Evolutionary conservation across 2,329 filamentous ascomycete species (phyloP).

Genomic region (Phoma sp.): DNA sequence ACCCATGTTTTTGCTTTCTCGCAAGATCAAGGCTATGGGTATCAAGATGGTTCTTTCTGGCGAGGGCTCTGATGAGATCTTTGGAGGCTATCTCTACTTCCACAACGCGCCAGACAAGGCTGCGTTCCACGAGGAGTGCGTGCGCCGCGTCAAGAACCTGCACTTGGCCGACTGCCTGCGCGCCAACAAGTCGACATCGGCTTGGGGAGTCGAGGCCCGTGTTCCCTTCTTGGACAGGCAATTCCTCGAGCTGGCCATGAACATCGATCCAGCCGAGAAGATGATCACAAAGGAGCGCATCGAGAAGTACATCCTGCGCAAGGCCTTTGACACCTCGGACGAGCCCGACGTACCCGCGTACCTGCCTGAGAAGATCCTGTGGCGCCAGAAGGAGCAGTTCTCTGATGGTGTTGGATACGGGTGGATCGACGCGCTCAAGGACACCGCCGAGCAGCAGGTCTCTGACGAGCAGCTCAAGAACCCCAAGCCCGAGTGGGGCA

Average conservation of each 20-base stretch:
- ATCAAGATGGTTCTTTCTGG: constrained; percentile 99
- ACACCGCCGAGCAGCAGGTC: constrained; percentile 85
- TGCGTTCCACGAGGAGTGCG: constrained; percentile 94
- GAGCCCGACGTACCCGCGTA: constrained; percentile 82
- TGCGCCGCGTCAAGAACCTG: constrained; percentile 93
- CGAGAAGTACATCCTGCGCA: constrained; percentile 97
- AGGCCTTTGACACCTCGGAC: constrained; percentile 93
- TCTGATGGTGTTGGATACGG: constrained; percentile 98
- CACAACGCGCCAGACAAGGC: constrained; percentile 89
- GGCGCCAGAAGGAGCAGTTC: constrained; percentile 99
- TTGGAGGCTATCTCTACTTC: constrained; percentile 98
- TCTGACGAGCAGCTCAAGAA: constrained; percentile 99
- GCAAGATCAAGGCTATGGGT: constrained; percentile 99
- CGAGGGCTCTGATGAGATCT: constrained; percentile 97
- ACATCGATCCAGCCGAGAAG: constrained; percentile 92
- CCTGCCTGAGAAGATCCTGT: constrained; percentile 94
- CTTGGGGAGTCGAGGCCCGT: constrained; percentile 96
- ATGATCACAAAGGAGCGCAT: constrained; percentile 80
- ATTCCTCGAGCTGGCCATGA: constrained; percentile 93
- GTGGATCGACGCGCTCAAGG: constrained; percentile 98
- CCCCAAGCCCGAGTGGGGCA: constrained; percentile 94
- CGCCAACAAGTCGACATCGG: constrained; percentile 98
- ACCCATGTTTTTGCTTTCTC: constrained; percentile 95
- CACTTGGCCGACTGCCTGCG: constrained; percentile 95
- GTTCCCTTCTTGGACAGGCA: constrained; percentile 98